Percentiles rank a stretch among this genome's conserved stretches.
phyloP scores from a whole-genome alignment of 73 alveolate species.

The Paraurostyla sp. region DNA sequence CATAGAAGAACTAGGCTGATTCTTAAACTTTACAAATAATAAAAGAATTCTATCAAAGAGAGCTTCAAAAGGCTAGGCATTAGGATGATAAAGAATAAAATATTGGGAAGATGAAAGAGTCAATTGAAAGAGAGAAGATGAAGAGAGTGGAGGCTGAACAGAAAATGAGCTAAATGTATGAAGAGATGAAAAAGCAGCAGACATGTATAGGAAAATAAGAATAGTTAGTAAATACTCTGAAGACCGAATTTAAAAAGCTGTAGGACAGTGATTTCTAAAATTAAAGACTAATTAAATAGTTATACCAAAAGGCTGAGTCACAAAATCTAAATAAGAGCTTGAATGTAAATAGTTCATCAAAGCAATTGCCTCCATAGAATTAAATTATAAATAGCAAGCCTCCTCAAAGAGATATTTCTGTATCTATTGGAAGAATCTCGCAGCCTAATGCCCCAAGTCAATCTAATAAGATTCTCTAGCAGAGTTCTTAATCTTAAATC shows the following conservation, averaged over 20 bases:
- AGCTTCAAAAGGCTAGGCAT: neutral
- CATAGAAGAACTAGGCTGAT: neutral
- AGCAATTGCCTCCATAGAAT: neutral
- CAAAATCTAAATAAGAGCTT: neutral
- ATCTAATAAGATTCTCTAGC: neutral
- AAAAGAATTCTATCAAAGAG: neutral
- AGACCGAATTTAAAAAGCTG: neutral
- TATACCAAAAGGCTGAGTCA: neutral
- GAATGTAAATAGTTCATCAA: neutral
- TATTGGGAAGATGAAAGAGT: neutral
- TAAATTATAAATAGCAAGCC: neutral
- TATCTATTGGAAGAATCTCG: neutral
- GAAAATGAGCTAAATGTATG: conserved; percentile 3
- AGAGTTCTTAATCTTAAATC: neutral
- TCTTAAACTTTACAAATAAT: neutral
- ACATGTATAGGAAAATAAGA: neutral
- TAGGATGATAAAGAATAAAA: neutral
- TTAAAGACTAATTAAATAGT: neutral
- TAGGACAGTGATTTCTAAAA: neutral
- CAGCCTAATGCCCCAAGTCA: neutral
- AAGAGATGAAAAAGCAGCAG: neutral
- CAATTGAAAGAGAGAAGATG: neutral
- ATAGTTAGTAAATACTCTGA: neutral
- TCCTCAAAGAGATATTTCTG: neutral
- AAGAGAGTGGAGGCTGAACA: neutral